Percentiles rank a stretch among this genome's conserved stretches.
Conservation (phyloP, 2,329 filamentous ascomycete genomes). For the Clonostachys sp. region DNA sequence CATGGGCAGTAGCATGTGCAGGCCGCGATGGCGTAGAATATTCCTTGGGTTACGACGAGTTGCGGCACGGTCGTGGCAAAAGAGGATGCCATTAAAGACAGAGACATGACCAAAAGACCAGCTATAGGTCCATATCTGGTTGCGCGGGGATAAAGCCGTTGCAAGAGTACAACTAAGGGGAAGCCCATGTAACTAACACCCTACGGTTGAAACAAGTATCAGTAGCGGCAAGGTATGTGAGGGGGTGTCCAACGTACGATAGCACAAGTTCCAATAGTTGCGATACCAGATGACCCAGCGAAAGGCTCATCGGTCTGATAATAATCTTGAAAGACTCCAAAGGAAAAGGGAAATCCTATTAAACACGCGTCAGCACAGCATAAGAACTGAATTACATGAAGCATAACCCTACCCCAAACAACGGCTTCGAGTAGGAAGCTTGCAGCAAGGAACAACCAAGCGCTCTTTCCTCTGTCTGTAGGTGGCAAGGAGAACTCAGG, state of each 20-base stretch:
- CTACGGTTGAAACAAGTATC: conserved; percentile 9
- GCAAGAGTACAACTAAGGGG: conserved; percentile 41
- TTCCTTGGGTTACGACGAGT: conserved; percentile 55
- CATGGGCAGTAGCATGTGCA: conserved; percentile 50
- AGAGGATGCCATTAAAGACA: conserved; percentile 44
- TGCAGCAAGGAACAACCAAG: background rate
- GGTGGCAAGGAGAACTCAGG: background rate
- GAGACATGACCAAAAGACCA: conserved; percentile 45
- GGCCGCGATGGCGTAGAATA: conserved; percentile 56
- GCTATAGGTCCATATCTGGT: conserved; percentile 29
- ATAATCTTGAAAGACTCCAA: conserved; percentile 67
- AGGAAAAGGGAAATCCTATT: conserved; percentile 62
- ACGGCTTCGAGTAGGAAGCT: background rate
- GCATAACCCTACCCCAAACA: background rate
- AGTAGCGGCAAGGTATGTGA: background rate
- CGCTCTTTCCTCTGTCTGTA: background rate
- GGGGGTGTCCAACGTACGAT: conserved; percentile 22
- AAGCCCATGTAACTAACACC: conserved; percentile 52
- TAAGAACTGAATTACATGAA: background rate
- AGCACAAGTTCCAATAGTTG: conserved; percentile 55
- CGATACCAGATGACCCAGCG: conserved; percentile 44
- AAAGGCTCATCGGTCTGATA: conserved; percentile 60
- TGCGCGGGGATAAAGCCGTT: conserved; percentile 33
- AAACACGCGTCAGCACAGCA: background rate
- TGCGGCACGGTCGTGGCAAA: conserved; percentile 47